These are phyloP conservation scores for Neocucurbitaria cava DNA, from an alignment of 2,329 filamentous ascomycete genomes.

Conservation along the genomic window DNA sequence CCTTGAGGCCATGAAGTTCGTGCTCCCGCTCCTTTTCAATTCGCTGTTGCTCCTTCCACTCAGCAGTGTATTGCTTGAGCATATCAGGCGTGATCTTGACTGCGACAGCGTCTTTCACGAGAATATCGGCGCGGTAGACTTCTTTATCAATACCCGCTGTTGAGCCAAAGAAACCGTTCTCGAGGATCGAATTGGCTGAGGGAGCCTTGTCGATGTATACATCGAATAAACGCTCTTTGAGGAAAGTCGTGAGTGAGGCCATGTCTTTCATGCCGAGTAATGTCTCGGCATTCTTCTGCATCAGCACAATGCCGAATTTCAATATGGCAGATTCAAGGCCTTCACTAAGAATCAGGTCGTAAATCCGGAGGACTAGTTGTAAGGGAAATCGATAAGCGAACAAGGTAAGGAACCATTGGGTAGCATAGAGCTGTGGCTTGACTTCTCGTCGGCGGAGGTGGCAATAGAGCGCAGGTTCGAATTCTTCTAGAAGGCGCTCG, in stretches of 20 bases:
- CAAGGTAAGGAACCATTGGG: constrained; percentile 98
- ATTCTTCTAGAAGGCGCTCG: constrained; percentile 89
- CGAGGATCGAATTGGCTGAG: constrained; percentile 88
- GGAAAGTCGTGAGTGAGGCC: constrained; percentile 82
- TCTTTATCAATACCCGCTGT: constrained; percentile 91
- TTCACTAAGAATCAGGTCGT: constrained; percentile 93
- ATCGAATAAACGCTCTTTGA: constrained; percentile 94
- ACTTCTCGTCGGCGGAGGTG: constrained; percentile 89
- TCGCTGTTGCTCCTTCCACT: constrained; percentile 94
- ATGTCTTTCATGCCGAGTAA: constrained; percentile 90
- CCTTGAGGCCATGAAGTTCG: constrained; percentile 74
- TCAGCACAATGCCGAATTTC: constrained; percentile 92
- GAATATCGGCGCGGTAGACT: constrained; percentile 90
- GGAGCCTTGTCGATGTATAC: constrained; percentile 96
- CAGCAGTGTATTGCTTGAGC: constrained; percentile 78
- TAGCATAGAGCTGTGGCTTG: constrained; percentile 91
- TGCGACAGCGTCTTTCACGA: constrained; percentile 90
- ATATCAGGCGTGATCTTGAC: constrained; percentile 84
- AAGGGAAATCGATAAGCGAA: constrained; percentile 98
- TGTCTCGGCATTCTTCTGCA: constrained; percentile 87
- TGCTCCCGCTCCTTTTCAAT: constrained; percentile 80
- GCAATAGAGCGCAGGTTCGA: constrained; percentile 93
- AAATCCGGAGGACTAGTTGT: constrained; percentile 94
- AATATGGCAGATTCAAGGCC: constrained; percentile 87
- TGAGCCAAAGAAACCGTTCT: constrained; percentile 97